Conservation (phyloP, 148 eudicot species). For the Nepenthes mirabilis region DNA sequence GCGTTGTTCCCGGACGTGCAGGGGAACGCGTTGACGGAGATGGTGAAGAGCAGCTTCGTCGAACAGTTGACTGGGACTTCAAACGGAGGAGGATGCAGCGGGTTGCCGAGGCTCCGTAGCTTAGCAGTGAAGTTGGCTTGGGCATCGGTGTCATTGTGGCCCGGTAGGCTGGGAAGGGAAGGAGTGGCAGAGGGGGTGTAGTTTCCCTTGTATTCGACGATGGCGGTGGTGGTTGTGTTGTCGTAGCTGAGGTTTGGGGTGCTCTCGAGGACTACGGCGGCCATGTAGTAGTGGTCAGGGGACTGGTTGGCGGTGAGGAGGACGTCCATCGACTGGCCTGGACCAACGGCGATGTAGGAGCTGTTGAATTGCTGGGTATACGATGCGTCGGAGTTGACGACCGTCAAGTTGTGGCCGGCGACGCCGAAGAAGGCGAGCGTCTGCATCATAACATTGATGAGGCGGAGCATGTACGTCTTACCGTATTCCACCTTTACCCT, state of each 20-base stretch:
- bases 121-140: background rate
- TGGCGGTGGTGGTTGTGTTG: conserved; percentile 3
- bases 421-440: background rate
- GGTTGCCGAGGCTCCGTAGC: background rate
- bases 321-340: background rate
- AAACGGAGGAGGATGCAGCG: background rate
- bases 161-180: background rate
- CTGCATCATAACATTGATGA: background rate
- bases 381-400: background rate
- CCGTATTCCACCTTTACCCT: background rate
- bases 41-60: conserved; percentile 6
- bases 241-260: background rate
- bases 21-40: conserved; percentile 13
- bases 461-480: background rate
- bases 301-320: background rate
- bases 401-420: background rate
- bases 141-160: background rate
- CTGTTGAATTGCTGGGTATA: background rate
- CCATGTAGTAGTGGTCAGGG: conserved; percentile 2
- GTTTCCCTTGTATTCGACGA: background rate
- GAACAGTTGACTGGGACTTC: background rate
- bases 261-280: conserved; percentile 1
- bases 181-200: background rate
- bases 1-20: conserved; percentile 5
- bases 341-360: background rate